Conservation (phyloP, 768 basidiomycete species). For the Auricularia auricula-judae region DNA sequence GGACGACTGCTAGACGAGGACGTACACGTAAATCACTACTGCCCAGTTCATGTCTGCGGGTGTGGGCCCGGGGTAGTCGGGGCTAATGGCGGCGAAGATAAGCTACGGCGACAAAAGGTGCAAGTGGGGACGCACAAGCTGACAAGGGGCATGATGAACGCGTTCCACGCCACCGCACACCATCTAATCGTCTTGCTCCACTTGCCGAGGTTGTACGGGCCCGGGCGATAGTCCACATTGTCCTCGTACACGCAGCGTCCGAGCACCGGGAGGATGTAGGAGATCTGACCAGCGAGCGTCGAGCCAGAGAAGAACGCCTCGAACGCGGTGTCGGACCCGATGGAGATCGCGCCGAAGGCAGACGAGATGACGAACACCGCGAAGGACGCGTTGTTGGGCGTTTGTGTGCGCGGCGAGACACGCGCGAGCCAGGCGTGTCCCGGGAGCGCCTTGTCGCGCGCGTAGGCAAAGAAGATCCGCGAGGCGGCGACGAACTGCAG, state of each 20-base stretch:
- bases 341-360: background rate
- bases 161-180: background rate
- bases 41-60: background rate
- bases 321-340: background rate
- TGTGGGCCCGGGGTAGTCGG: background rate
- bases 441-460: constrained; percentile 1
- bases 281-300: background rate
- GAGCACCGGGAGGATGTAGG: background rate
- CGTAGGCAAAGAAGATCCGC: background rate
- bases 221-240: background rate
- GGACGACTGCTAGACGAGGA: background rate
- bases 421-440: background rate
- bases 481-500: background rate
- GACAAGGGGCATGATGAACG: background rate
- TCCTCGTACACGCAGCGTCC: constrained; percentile 1
- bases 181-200: background rate
- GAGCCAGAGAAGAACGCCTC: background rate
- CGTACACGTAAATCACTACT: background rate
- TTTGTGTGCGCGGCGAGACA: background rate
- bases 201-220: background rate
- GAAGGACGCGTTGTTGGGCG: background rate
- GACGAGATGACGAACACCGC: background rate
- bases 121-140: background rate
- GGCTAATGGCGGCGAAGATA: background rate
- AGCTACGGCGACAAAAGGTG: no score